These are phyloP conservation scores for Hydrangea macrophylla DNA, from an alignment of 148 eudicot species.

Conservation along the genomic window DNA sequence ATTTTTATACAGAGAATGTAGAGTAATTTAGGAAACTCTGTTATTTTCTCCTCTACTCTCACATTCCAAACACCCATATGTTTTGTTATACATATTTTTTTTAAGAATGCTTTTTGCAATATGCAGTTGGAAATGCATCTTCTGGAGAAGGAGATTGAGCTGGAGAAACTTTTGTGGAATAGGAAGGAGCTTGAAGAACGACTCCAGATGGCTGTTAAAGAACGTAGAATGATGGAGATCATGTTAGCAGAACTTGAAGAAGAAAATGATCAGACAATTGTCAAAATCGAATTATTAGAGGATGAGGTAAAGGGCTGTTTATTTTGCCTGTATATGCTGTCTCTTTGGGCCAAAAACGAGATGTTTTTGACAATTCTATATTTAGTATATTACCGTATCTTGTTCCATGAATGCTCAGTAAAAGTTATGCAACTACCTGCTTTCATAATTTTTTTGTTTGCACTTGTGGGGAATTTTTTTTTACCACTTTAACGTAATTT, in stretches of 20 bases:
- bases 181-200: slow-evolving; percentile 49
- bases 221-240: slow-evolving; percentile 45
- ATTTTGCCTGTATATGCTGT: not conserved
- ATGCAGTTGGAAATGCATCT: slow-evolving; percentile 65
- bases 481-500: too few relatives aligned
- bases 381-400: too few relatives aligned
- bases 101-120: not conserved
- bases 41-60: too few relatives aligned
- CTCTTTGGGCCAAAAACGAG: not conserved
- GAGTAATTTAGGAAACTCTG: too few relatives aligned
- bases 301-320: slow-evolving; percentile 42
- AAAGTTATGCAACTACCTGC: not conserved
- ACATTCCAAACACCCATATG: too few relatives aligned
- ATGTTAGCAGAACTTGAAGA: slow-evolving; percentile 74
- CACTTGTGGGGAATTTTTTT: too few relatives aligned
- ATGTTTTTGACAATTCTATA: not conserved
- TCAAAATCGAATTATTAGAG: slow-evolving; percentile 63
- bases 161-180: slow-evolving; percentile 55
- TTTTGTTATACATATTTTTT: too few relatives aligned
- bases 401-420: not conserved
- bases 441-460: not conserved
- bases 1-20: too few relatives aligned
- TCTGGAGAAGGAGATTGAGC: slow-evolving; percentile 48
- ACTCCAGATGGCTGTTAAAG: slow-evolving; percentile 45
- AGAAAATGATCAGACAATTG: slow-evolving; percentile 73